phyloP scores from a whole-genome alignment of 2,329 filamentous ascomycete species.

The Penicillium sp. region DNA sequence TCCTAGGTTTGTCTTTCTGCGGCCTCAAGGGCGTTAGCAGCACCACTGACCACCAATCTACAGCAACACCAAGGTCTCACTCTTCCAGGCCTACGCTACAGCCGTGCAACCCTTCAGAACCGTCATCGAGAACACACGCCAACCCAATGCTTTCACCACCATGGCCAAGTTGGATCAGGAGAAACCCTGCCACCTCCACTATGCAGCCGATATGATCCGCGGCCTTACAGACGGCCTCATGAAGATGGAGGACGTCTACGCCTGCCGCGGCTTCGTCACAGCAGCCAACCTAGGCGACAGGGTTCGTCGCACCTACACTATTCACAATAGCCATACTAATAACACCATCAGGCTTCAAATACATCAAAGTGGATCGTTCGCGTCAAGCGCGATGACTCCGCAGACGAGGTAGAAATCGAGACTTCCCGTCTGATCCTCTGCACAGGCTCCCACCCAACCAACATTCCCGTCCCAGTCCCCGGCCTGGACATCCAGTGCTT shows the following conservation, averaged over 20 bases:
- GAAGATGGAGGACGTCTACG: conserved; percentile 38
- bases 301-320: conserved; percentile 14
- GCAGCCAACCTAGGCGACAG: conserved; percentile 33
- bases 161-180: conserved; percentile 57
- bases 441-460: conserved; percentile 57
- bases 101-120: conserved; percentile 55
- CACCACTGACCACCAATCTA: not conserved
- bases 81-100: conserved; percentile 60
- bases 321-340: conserved; percentile 5
- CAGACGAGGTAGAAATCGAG: conserved; percentile 33
- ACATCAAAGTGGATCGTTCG: conserved; percentile 35
- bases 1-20: conserved; percentile 45
- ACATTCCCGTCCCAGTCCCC: conserved; percentile 45
- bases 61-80: conserved; percentile 63
- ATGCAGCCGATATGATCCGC: conserved; percentile 59
- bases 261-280: conserved; percentile 35
- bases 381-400: conserved; percentile 29
- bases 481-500: conserved; percentile 45
- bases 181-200: conserved; percentile 57
- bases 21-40: not conserved
- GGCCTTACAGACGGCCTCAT: conserved; percentile 46
- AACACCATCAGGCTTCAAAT: conserved; percentile 19
- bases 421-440: conserved; percentile 56
- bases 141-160: conserved; percentile 57
- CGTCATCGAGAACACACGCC: conserved; percentile 50